Conservation (phyloP, 148 eudicot genomes). For the Tetragonia tetragonoides region DNA sequence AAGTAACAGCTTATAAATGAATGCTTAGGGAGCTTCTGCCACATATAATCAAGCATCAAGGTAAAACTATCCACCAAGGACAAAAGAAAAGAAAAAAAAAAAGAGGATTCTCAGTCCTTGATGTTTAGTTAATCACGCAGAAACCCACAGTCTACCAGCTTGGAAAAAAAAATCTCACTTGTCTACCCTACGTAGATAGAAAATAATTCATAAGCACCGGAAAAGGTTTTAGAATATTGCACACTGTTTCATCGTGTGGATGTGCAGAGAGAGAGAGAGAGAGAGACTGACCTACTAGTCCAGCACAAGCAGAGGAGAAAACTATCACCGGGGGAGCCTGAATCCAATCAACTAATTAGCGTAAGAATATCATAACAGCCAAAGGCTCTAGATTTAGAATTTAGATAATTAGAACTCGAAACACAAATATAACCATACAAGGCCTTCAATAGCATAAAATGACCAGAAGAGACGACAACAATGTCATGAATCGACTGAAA, state of each 20-base stretch:
- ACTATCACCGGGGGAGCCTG: constrained; percentile 93
- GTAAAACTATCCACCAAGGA: not conserved
- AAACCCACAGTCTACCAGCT: not conserved
- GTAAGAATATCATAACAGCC: not conserved
- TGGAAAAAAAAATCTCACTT: too few relatives aligned
- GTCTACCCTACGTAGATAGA: not conserved
- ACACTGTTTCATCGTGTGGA: not conserved
- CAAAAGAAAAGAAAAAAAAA: not conserved
- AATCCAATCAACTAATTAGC: constrained; percentile 19
- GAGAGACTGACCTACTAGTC: constrained; percentile 62
- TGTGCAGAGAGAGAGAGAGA: not conserved
- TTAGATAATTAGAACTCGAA: not conserved
- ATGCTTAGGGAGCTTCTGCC: not conserved
- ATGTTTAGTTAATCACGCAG: not conserved
- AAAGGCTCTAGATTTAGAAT: not conserved
- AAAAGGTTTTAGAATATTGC: not conserved
- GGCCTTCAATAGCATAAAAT: not conserved
- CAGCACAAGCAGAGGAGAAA: constrained; percentile 95
- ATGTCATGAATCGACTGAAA: not conserved
- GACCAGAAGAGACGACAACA: not conserved
- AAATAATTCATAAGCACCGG: not conserved
- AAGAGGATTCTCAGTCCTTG: too few relatives aligned
- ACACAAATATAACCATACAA: not conserved
- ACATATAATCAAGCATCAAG: not conserved
- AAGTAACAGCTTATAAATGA: not conserved